Evolutionary conservation across 352 stramenopile genomes (phyloP).

Genomic region (Saprolegnia diclina): DNA sequence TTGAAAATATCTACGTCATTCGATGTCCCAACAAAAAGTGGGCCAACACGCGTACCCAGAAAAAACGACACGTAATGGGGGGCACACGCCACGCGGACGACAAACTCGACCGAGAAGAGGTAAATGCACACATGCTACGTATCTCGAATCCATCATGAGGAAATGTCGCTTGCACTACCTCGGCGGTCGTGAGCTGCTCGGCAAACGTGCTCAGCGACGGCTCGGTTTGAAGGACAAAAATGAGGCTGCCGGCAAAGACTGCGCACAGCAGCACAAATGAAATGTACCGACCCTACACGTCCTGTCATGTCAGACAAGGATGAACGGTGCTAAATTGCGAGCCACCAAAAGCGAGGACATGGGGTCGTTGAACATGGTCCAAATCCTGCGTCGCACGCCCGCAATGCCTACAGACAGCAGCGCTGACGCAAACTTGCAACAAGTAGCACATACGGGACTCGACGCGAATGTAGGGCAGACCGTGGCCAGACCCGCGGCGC

Average conservation of each 20-base stretch:
- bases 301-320: background rate
- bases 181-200: conserved; percentile 32
- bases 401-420: conserved; percentile 34
- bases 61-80: conserved; percentile 50
- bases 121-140: conserved; percentile 25
- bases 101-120: conserved; percentile 48
- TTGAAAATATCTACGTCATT: conserved; percentile 52
- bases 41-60: conserved; percentile 32
- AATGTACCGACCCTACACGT: background rate
- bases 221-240: conserved; percentile 68
- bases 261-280: conserved; percentile 38
- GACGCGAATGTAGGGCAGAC: background rate
- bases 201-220: conserved; percentile 31
- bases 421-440: too few relatives aligned
- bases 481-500: background rate
- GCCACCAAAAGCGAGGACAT: background rate
- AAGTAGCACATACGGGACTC: background rate
- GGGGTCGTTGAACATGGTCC: background rate
- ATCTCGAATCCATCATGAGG: too few relatives aligned
- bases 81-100: conserved; percentile 41
- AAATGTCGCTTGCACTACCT: too few relatives aligned
- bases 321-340: background rate
- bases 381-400: conserved; percentile 21
- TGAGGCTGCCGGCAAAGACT: conserved; percentile 54
- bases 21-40: background rate